Evolutionary conservation across 192 early-diverging fungal genomes (phyloP).

Genomic region (Coemansia nantahalensis): DNA sequence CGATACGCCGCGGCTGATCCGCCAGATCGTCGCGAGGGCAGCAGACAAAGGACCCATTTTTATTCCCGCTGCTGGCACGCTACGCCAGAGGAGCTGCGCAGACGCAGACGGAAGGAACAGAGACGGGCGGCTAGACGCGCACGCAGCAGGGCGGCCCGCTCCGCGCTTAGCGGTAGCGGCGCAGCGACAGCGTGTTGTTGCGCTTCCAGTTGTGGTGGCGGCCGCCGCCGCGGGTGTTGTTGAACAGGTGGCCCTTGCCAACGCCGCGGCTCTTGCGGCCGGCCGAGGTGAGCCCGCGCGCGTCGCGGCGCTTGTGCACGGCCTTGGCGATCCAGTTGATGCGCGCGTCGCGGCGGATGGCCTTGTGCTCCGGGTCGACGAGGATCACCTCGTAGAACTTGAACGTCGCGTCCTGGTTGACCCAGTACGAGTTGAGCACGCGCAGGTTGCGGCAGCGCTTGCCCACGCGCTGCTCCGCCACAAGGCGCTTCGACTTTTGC

Average conservation of each 20-base stretch:
- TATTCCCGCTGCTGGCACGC: no score
- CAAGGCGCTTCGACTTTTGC: constrained; percentile 90
- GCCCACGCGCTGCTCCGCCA: constrained; percentile 98
- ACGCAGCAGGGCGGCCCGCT: neutral
- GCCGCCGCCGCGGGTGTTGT: constrained; percentile 96
- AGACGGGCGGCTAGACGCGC: neutral
- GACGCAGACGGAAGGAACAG: no score
- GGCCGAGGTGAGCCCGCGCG: constrained; percentile 94
- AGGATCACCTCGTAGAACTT: constrained; percentile 99
- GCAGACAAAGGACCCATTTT: neutral
- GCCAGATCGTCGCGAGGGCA: no score
- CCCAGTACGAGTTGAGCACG: constrained; percentile 99
- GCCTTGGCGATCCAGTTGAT: constrained; percentile 99
- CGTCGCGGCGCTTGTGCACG: constrained; percentile 98
- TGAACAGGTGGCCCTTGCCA: constrained; percentile 94
- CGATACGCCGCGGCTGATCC: no score
- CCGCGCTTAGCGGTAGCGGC: constrained; percentile 81
- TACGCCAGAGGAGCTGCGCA: no score
- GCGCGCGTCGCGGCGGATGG: constrained; percentile 96
- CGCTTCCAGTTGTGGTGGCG: constrained; percentile 90
- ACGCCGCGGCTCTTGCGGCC: constrained; percentile 97
- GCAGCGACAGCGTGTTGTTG: constrained; percentile 94
- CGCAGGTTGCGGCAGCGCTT: constrained; percentile 96
- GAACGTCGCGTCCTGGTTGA: constrained; percentile 99
- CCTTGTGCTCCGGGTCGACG: constrained; percentile 97